Base-by-base conservation (phyloP, 495 filamentous ascomycete species). In the Xylaria venustula region DNA sequence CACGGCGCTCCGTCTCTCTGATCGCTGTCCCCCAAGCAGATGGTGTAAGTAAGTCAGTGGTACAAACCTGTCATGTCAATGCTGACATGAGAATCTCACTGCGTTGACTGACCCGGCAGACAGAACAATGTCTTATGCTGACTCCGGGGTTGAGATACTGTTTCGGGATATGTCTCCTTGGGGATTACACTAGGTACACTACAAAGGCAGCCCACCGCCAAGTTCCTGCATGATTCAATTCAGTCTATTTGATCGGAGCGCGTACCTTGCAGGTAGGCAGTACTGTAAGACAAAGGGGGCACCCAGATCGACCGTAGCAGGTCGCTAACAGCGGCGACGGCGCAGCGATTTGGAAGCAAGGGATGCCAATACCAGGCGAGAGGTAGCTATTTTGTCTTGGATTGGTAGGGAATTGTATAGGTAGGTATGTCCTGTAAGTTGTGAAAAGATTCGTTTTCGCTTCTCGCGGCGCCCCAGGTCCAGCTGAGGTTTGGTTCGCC, bases 401-500 rank as follows among this genome's bases (percentile, higher is more conserved):
- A 25, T 23, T 45, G 40, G 40, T 25, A n/a, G 53, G 53, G 53
- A 15, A 44, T 54, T n/a, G n/a, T n/a, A 11, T 11, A 34, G 30
- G 30, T 11, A 34, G 30, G 30, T 11, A 11, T 34, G 30, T 34
- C n/a, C n/a, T n/a, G n/a, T n/a, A n/a, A n/a, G n/a, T n/a, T n/a
- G n/a, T n/a, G n/a, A n/a, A n/a, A 34, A 17, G 22, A 34, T 23
- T 45, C n/a, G 12, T 34, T 15, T 23, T 55, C 52, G 20, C 23
- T 32, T 55, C 20, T 44, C 26, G 40, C 53, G 7, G 40, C 53
- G 7, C 40, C 7, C 53, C 53, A 55, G 53, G 40, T 34, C 32
- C 53, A 55, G 53, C 53, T 55, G 25, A 45, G 40, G 37, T 55
- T 45, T 55, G 53, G 53, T 55, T 55, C 53, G 53, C 53, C 53